Base-by-base conservation (phyloP, 805 yeast species). In the Komagataella phaffii region DNA sequence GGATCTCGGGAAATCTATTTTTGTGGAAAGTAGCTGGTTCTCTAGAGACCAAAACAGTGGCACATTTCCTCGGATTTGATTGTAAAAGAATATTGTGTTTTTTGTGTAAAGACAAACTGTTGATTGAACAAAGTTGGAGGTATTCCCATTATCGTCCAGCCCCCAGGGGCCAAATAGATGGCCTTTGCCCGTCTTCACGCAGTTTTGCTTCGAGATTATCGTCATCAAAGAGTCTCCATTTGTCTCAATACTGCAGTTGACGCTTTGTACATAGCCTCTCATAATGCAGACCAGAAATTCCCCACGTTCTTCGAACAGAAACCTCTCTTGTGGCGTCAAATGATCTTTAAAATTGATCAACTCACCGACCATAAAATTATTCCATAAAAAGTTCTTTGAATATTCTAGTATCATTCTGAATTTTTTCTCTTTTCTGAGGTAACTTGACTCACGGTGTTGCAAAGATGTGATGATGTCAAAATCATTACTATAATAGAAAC, bases 11-110 rank as follows among this genome's bases (percentile, higher is more conserved):
- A 76, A 73, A 10, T 69, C 67, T 44, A 68, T 67, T 54, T 71
- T 74, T n/a, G 74, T 72, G 7, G 72, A 62, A 7, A 76, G 53
- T 50, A 76, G 64, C 54, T 70, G 71, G 50, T 65, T 68, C 50
- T 74, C 80, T 36, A 75, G 56, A 51, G 77, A 76, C 81, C 81
- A 78, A 56, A 73, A 74, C 18, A 75, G 63, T 2, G 83, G 83
- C 7, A 75, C 77, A 58, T 79, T 78, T 1, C 83, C 82, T 50
- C 79, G 59, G 3, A 76, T 58, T 21, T 75, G 64, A 6, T 74
- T 68, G 53, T 75, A 74, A 4, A 79, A 64, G 55, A 71, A 69
- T 56, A 74, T 68, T 52, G 60, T 71, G 48, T 59, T 65, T 30
- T 64, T 67, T 5, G 73, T 65, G 48, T 74, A 73, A 7, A 77